Evolutionary conservation across 2,329 filamentous ascomycete species (phyloP), one percentile per base, ranked within the genome.

Genomic region (Juglanconis sp.): DNA sequence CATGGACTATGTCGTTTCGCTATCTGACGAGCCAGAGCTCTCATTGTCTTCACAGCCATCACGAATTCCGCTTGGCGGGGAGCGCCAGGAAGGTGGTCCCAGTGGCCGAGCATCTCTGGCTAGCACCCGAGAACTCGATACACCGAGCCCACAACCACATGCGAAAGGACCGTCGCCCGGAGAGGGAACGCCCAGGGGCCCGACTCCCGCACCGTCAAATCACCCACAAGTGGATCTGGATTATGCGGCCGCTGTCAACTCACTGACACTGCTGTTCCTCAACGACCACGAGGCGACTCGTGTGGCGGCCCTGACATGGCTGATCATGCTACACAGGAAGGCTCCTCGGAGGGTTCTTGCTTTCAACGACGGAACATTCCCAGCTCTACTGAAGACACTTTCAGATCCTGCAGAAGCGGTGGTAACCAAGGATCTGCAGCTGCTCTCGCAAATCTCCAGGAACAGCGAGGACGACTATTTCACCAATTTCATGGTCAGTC

Each of bases 401-500:
- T 98, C 94, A 0, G 95, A 99, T 73, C 92, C 94, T 7, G 91
- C 94, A 7, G 95, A 99, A 72, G 91, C 92, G 17, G 95, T 99
- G 6, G 96, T 99, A 1, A 98, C 92, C 4, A 91, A 95, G 68
- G 95, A 99, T 72, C 77, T 99, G 35, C 91, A 98, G 65, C 81
- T 99, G 15, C 81, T 99, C 2, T 98, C 94, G 0, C 95, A 99
- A 67, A 98, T 99, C 57, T 98, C 94, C 3, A 87, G 90, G 65
- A 96, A 97, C 68, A 98, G 92, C 70, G 95, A 98, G 69, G 95
- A 99, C 70, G 92, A 93, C 65, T 98, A 98, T 74, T 99, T 99
- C 71, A 89, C 91, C 1, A 96, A 94, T 31, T 99, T 99, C 73
- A 99, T 99, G 95, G 90, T 97, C 63, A 96, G 96, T 70, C 80